Conservation (phyloP, 208 protist species). For the Crithidia sp. region DNA sequence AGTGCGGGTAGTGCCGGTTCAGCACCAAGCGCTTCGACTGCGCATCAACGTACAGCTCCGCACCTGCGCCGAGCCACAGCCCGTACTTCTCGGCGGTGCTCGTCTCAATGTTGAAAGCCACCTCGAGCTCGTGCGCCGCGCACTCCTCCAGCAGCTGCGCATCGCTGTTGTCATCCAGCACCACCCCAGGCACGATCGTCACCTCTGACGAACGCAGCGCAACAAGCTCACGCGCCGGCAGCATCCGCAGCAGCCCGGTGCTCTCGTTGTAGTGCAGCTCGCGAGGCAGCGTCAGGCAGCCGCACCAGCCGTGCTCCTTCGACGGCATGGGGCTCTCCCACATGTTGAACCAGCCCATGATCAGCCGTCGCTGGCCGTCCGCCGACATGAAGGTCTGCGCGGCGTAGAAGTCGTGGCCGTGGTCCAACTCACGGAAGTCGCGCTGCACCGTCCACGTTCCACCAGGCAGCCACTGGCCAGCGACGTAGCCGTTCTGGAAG, state of each 20-base stretch:
- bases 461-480: conserved; percentile 29
- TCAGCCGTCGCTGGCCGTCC: conserved; percentile 41
- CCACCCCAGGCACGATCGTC: conserved; percentile 11
- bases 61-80: conserved; percentile 54
- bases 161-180: conserved; percentile 28
- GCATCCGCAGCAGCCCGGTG: conserved; percentile 29
- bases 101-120: conserved; percentile 43
- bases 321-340: conserved; percentile 50
- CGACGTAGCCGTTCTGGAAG: conserved; percentile 49
- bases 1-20: conserved; percentile 64
- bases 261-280: conserved; percentile 35
- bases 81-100: conserved; percentile 63
- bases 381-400: conserved; percentile 39
- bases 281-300: conserved; percentile 47
- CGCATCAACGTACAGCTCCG: conserved; percentile 55
- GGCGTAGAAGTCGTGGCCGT: conserved; percentile 52
- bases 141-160: conserved; percentile 28
- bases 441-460: conserved; percentile 17
- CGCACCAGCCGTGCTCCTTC: conserved; percentile 43
- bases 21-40: conserved; percentile 54
- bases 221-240: conserved; percentile 46
- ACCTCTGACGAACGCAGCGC: conserved; percentile 30
- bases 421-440: conserved; percentile 42
- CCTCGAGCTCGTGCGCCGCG: conserved; percentile 45
- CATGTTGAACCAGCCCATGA: conserved; percentile 51